Evolutionary conservation across 805 yeast species (phyloP).

Genomic region (Kluyveromyces siamensis): DNA sequence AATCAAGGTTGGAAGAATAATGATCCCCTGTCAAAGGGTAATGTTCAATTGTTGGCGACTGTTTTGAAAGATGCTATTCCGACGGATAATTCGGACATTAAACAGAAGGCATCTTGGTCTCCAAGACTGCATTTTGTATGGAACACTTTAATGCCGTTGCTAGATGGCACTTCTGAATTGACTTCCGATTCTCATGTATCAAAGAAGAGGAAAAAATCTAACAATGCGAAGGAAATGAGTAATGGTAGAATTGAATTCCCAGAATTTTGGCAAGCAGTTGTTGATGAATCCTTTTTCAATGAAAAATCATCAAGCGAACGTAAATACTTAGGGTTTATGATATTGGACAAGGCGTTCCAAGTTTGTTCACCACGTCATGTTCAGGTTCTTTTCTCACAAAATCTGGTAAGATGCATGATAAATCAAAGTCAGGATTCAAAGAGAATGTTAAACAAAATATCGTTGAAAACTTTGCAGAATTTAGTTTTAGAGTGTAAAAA

Average conservation of each 20-base stretch:
- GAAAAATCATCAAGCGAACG: conserved; percentile 75
- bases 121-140: conserved; percentile 73
- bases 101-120: conserved; percentile 62
- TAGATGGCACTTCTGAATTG: conserved; percentile 15
- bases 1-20: conserved; percentile 51
- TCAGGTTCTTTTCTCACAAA: conserved; percentile 42
- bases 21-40: conserved; percentile 68
- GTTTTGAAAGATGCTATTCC: conserved; percentile 47
- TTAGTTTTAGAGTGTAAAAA: conserved; percentile 33
- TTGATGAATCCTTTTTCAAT: conserved; percentile 75
- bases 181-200: conserved; percentile 15
- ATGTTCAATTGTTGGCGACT: conserved; percentile 49
- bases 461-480: conserved; percentile 41
- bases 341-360: conserved; percentile 44
- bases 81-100: conserved; percentile 14
- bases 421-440: conserved; percentile 65
- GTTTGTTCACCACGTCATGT: conserved; percentile 15
- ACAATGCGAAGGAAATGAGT: conserved; percentile 11
- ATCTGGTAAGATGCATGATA: conserved; percentile 61
- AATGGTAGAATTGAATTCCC: conserved; percentile 31
- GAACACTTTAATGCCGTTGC: conserved; percentile 46
- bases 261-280: conserved; percentile 72
- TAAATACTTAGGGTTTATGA: conserved; percentile 77
- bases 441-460: conserved; percentile 58
- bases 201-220: conserved; percentile 36